Base-by-base conservation (phyloP, 176 grass and related monocot species). In the Musa itinerans region DNA sequence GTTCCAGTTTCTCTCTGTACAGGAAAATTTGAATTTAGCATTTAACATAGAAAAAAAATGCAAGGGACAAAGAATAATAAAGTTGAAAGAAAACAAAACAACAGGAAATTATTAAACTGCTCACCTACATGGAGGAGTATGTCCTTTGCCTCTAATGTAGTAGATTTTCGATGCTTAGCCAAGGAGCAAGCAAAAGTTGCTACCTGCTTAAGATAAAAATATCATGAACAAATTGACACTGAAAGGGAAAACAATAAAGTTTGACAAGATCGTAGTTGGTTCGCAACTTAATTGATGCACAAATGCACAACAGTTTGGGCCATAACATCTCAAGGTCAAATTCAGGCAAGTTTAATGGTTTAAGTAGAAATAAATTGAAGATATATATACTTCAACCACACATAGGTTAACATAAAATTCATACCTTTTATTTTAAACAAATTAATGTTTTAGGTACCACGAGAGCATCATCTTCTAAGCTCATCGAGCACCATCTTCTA, bases 41-140 rank as follows among this genome's bases (percentile, higher is more conserved):
- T 2, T 29, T 29, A 27, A 49, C 50, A 13, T 50, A 54, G 49
- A 54, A 67, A 54, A 54, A 27, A 8, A 68, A 54, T 16, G 16
- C 11, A 12, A 24, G 43, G 14, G 34, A 52, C 50, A 72, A 2
- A 20, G 9, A 52, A 26, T 80, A 50, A 10, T 72, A 17, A 26
- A 69, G 53, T 75, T 1, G 15, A 59, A 65, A 48, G 54, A 58
- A 68, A 73, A 71, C 11, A 19, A 77, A 71, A 80, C 11, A 26
- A 51, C 16, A 50, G 15, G 51, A 70, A 20, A 10, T 52, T 25
- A 16, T 6, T 62, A 64, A 81, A 52, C 26, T 67, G 14, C 34
- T 88, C 82, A 99, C 95, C 95, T 79, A 84, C 95, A 99, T 99
- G 86, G 26, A 99, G 91, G 27, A 92, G 91, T 83, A 99, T 83